Base-by-base conservation (phyloP, 208 protist genomes). In the Porcisia hertigi region DNA sequence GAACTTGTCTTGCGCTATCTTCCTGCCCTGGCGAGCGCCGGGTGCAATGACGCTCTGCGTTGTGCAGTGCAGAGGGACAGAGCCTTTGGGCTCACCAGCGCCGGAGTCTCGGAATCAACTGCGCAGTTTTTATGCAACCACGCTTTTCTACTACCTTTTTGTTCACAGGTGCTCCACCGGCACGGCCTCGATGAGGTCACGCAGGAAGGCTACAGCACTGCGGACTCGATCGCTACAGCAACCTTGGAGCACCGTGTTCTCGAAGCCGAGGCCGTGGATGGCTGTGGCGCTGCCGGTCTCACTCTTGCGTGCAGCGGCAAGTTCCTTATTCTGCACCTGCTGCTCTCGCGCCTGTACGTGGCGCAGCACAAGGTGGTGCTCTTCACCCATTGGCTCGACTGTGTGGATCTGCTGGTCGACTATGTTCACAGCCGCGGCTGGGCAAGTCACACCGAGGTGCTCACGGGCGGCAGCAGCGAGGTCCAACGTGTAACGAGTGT, bases 331-430 rank as follows among this genome's bases (percentile, higher is more conserved):
- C 71, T 99, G 14, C 86, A 90, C n/a, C 34, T 79, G 1, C 76
- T 99, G 11, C 87, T 98, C 30, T 78, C 80, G 14, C 80, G 89
- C 12, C 77, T 92, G 25, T 63, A 77, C n/a, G 39, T 79, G 14
- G 82, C 78, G 1, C 60, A 83, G 4, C 89, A 96, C 54, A 94
- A 96, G 59, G 94, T 91, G 18, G 88, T 99, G 2, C 97, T 99
- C 63, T 99, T 99, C 83, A 98, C 97, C 7, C 99, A 99, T 80
- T 99, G 99, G 95, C 91, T 93, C 3, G 85, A 88, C 74, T 97
- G 98, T 71, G 86, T 99, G 8, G 96, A 99, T 79, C 81, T 99
- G 16, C 75, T 99, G 14, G 80, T 96, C 69, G 84, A 91, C 6
- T 99, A 98, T 74, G 60, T 99, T 7, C 69, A 74, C 30, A 86